phyloP scores from a whole-genome alignment of 148 eudicot species.

The Camellia granthamiana region DNA sequence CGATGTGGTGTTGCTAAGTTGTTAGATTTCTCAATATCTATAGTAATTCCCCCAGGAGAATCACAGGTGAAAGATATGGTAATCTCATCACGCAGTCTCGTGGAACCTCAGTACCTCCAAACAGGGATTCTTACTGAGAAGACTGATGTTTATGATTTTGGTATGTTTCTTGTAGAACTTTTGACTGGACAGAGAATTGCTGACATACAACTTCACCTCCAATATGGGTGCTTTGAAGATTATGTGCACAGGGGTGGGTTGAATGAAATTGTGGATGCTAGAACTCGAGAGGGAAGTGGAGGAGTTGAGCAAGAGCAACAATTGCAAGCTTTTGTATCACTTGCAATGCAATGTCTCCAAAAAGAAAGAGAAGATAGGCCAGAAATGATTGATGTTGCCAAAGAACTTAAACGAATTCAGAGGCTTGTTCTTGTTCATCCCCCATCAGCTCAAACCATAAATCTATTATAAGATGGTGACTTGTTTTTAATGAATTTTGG shows the following conservation, averaged over 20 bases:
- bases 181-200: conserved; percentile 6
- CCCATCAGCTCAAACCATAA: neutral
- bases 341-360: conserved; percentile 4
- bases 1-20: conserved; percentile 16
- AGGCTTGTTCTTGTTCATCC: neutral
- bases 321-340: conserved; percentile 4
- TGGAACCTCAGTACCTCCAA: too few species aligned
- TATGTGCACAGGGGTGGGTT: neutral
- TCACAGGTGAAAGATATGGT: conserved; percentile 9
- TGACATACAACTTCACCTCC: too few species aligned
- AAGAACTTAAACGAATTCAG: conserved; percentile 11
- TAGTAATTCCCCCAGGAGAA: conserved; percentile 19
- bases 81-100: too few species aligned
- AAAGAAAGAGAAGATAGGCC: neutral
- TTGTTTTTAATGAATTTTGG: too few species aligned
- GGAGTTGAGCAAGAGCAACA: conserved; percentile 1
- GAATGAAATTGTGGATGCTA: neutral
- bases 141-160: conserved; percentile 21
- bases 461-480: too few species aligned
- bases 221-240: too few species aligned
- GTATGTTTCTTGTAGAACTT: conserved; percentile 12
- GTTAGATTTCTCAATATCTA: conserved; percentile 11
- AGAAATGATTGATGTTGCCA: conserved; percentile 5
- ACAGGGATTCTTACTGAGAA: conserved; percentile 6
- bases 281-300: neutral